Base-by-base conservation (phyloP, 2,329 filamentous ascomycete genomes). In the Chaetomiaceae sp. region DNA sequence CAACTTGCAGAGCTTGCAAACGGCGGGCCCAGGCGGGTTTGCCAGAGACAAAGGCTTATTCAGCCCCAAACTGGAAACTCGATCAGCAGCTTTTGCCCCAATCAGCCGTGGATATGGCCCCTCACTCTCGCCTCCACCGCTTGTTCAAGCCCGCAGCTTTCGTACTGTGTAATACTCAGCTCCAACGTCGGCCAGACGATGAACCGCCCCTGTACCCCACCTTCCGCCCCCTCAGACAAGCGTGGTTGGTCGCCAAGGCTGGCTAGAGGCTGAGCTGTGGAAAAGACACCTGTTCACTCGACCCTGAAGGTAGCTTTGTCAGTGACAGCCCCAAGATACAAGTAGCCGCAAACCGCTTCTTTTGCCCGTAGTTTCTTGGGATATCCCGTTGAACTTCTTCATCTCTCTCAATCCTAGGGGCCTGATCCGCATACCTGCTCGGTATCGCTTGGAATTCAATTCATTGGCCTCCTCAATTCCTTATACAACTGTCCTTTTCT, bases 261-360 rank as follows among this genome's bases (percentile, higher is more conserved):
- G 48, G 55, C 48, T 21, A 51, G 47, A 49, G 34, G 52, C 49
- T 55, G 38, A 52, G 58, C 54, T 46, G 48, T 23, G 49, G 60
- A 63, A 61, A 60, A 62, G 61, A 60, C 58, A 61, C 58, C 61
- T 63, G 58, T 63, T 62, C 61, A 52, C 56, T 59, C 57, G 56
- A 51, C 45, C 37, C 43, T 52, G 42, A 52, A 45, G 40, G 48
- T 46, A 38, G 53, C 54, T 61, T 54, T 54, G 53, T 54, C 53
- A 58, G 57, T 53, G 53, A 55, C 38, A 44, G 37, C 25, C 40
- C 34, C 44, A 33, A 51, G 57, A 62, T 62, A 62, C 53, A 63
- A 60, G 53, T 20, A 51, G 43, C 37, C 32, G 57, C 57, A 60
- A n/a, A 52, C 38, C 56, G 45, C 46, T 43, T 41, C 47, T 49